Conservation (phyloP, 164 flowering plant species). For the Aristolochia californica region DNA sequence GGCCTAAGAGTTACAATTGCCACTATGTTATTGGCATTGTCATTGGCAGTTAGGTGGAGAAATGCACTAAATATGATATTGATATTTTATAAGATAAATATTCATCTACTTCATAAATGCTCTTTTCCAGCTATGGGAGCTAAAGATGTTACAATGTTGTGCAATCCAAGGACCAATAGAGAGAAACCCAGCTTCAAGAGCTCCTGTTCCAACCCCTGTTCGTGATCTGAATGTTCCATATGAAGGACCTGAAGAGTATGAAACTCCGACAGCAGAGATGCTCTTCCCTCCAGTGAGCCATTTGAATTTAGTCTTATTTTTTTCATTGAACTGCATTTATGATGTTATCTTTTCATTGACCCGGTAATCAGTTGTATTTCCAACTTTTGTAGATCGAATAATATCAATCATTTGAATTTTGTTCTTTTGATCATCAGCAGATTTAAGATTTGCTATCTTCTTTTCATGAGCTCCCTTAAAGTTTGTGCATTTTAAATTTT, state of each 20-base stretch:
- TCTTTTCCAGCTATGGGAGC: slow-evolving; percentile 16
- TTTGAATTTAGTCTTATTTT: neutral
- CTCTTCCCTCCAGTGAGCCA: slow-evolving; percentile 16
- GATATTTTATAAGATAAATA: neutral
- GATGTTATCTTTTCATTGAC: no score
- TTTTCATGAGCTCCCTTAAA: no score
- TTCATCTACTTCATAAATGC: no score
- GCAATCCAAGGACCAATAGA: slow-evolving; percentile 7
- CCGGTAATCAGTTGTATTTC: neutral
- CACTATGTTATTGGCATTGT: no score
- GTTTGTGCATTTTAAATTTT: no score
- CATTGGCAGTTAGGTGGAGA: neutral
- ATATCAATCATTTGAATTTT: neutral
- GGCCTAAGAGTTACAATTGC: no score
- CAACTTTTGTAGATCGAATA: neutral
- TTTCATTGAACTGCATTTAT: no score
- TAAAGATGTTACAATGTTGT: slow-evolving; percentile 17
- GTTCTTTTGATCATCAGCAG: neutral
- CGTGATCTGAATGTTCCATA: slow-evolving; percentile 17
- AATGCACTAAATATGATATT: neutral
- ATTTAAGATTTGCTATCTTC: no score
- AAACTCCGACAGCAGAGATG: slow-evolving; percentile 20
- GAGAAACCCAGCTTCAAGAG: slow-evolving; percentile 9
- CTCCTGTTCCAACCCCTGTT: slow-evolving; percentile 7
- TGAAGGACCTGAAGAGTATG: slow-evolving; percentile 14